These are phyloP conservation scores for Penicillium daleae DNA, from an alignment of 495 filamentous ascomycete species.

Conservation along the genomic window DNA sequence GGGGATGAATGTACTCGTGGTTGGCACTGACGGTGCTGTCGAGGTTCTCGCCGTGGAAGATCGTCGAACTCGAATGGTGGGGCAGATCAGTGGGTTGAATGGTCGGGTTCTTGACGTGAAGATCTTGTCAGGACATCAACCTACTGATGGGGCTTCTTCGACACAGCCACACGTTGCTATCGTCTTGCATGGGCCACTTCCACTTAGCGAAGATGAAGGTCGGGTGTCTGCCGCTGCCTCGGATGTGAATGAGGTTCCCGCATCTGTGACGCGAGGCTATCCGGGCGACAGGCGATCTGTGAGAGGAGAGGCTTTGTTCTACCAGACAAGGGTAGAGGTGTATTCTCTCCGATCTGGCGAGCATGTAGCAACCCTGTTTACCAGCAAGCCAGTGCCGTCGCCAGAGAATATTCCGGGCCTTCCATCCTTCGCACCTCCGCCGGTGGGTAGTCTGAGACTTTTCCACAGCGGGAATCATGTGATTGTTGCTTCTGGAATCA, in stretches of 20 bases:
- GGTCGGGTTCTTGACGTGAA: conserved; percentile 84
- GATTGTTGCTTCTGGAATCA: conserved; percentile 74
- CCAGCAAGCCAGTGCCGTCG: conserved; percentile 53
- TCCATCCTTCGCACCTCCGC: conserved; percentile 57
- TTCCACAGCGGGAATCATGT: conserved; percentile 68
- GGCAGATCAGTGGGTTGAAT: conserved; percentile 71
- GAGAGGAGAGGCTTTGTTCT: conserved; percentile 54
- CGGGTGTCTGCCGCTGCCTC: conserved; percentile 41
- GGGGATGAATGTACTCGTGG: conserved; percentile 69
- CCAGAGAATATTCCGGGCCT: conserved; percentile 48
- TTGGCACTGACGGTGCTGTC: conserved; percentile 75
- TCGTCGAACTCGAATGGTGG: conserved; percentile 64
- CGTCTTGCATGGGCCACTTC: conserved; percentile 72
- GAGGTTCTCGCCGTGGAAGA: conserved; percentile 73
- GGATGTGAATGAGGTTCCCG: conserved; percentile 42
- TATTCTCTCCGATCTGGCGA: conserved; percentile 74
- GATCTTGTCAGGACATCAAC: conserved; percentile 63
- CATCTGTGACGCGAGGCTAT: conserved; percentile 31
- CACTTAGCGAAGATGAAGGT: conserved; percentile 44
- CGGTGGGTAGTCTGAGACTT: conserved; percentile 71
- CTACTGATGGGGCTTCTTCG: conserved; percentile 42
- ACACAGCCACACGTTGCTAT: conserved; percentile 70
- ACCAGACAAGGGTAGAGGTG: conserved; percentile 84
- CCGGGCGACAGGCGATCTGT: conserved; percentile 31
- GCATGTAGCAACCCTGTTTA: conserved; percentile 70